These are phyloP conservation scores for Phytopythium delawarense DNA, from an alignment of 352 stramenopile genomes.

Conservation along the genomic window DNA sequence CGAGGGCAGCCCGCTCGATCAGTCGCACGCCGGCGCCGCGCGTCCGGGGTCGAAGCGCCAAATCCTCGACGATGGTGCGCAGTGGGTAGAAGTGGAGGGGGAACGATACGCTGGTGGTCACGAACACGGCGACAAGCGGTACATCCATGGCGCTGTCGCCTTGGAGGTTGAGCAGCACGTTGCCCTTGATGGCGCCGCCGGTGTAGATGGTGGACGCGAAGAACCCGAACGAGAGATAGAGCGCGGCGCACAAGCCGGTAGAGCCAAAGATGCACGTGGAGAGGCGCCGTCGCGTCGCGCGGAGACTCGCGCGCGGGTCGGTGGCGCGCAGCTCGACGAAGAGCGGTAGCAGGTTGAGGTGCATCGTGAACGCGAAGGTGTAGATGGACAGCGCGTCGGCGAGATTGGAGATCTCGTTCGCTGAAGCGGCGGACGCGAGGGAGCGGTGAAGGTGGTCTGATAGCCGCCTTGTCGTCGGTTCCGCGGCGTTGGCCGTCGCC, in stretches of 20 bases:
- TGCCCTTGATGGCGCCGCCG: conserved; percentile 29
- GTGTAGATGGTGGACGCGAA: conserved; percentile 42
- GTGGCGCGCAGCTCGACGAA: conserved; percentile 50
- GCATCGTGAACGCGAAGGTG: conserved; percentile 81
- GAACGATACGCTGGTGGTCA: conserved; percentile 44
- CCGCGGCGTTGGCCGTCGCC: background rate
- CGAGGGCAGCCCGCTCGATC: conserved; percentile 12
- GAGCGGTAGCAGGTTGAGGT: conserved; percentile 71
- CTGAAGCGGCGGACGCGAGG: background rate
- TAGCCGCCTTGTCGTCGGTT: background rate
- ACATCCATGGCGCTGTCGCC: conserved; percentile 36
- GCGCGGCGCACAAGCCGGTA: conserved; percentile 29
- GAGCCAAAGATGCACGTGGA: conserved; percentile 39
- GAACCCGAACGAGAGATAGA: conserved; percentile 50
- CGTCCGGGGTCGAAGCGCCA: conserved; percentile 14
- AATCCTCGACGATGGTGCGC: conserved; percentile 27
- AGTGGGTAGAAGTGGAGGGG: conserved; percentile 50
- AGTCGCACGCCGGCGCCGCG: background rate
- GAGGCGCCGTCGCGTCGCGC: conserved; percentile 29
- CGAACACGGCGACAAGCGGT: conserved; percentile 34
- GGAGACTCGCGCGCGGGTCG: conserved; percentile 12
- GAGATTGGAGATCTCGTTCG: conserved; percentile 6
- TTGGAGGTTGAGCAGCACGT: conserved; percentile 51
- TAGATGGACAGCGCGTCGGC: conserved; percentile 65
- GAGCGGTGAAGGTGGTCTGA: background rate